phyloP scores from a whole-genome alignment of 2,329 filamentous ascomycete species.

The Tolypocladium tundrense region DNA sequence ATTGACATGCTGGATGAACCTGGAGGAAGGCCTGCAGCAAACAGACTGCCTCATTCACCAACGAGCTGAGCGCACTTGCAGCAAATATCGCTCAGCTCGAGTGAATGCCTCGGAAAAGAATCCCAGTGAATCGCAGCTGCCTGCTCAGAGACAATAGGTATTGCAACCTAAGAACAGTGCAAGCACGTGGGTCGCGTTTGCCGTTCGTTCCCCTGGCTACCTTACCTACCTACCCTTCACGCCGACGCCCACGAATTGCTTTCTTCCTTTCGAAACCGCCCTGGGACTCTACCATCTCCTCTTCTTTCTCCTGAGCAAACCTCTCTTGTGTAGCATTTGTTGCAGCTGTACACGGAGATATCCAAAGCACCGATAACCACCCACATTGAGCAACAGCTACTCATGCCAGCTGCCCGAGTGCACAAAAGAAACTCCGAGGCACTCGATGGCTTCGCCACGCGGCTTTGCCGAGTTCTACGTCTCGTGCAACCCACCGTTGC shows the following conservation, averaged over 20 bases:
- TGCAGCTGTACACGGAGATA: not conserved
- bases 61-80: not conserved
- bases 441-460: not conserved
- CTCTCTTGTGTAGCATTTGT: not conserved
- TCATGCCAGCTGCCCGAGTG: not conserved
- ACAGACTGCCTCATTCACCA: not conserved
- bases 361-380: not conserved
- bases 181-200: not conserved
- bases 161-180: not conserved
- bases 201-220: not conserved
- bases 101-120: not conserved
- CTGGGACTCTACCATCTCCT: not conserved
- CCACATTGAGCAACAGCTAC: too few species aligned
- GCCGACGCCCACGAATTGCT: not conserved
- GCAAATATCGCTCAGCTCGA: not conserved
- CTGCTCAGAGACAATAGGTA: not conserved
- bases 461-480: slow-evolving; percentile 21
- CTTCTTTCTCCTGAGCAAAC: not conserved
- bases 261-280: not conserved
- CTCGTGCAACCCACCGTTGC: slow-evolving; percentile 22
- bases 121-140: not conserved
- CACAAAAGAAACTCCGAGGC: not conserved
- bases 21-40: not conserved
- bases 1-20: not conserved
- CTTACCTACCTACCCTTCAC: not conserved